Base-by-base conservation (phyloP, 139 green algal species). In the Eudorina sp. region DNA sequence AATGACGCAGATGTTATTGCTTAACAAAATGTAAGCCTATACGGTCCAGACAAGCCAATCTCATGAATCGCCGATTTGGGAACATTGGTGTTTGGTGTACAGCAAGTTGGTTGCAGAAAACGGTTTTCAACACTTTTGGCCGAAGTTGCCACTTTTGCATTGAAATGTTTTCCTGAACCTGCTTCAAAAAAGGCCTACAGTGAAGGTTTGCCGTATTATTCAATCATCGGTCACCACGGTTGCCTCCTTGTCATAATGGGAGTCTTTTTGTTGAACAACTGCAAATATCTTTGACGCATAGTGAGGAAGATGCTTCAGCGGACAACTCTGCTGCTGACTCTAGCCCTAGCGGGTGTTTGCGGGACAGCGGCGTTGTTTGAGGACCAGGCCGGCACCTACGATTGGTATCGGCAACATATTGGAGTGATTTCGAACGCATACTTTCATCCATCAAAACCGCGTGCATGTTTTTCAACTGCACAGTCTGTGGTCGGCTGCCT, bases 341-440 rank as follows among this genome's bases (percentile, higher is more conserved):
- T 62, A 62, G 73, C 73, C 34, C 73, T 81, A 45, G 43, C 45
- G 36, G 27, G 29, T 7, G 43, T 43, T 5, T 3, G 25, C 40
- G 45, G 45, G 21, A 45, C 73, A 29, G 43, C 45, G 11, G 95
- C 86, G 0, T 66, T 97, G 14, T 96, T 89, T 53, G 91, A 96
- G 83, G 95, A 97, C 66, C 95, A 98, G 43, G 92, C 92, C 16
- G 95, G 92, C 0, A 92, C 94, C 23, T 92, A 94, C 53, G 94
- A 97, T 79, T 98, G 96, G 96, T 93, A 96, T 69, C 89, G 89
- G 51, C 84, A 95, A n/a, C 81, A 94, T 62, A 82, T 98, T 0
- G 96, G 96, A 3, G n/a, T 84, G 1, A 81, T 93, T 0, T 60
- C 31, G 1, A 27, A 43, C 1, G 94, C 93, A 8, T 36, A 53